Percentiles rank a stretch among this genome's conserved stretches.
Conservation (phyloP, 495 filamentous ascomycete genomes). For the Penicillium diatomitis region DNA sequence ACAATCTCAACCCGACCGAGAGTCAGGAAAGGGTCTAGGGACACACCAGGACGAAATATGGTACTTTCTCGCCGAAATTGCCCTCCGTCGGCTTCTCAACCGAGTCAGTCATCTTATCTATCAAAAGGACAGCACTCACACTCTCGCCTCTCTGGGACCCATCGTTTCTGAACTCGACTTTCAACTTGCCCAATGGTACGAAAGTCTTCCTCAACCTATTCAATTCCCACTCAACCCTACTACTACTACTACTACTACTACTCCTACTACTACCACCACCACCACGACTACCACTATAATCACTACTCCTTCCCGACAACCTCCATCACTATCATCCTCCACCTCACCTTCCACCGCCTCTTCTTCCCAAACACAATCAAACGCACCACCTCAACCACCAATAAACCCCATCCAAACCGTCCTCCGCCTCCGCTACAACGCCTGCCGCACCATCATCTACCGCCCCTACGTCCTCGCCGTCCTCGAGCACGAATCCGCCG, state of each 20-base stretch:
- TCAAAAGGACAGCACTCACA: conserved; percentile 59
- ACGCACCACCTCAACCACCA: conserved; percentile 27
- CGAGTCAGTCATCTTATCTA: conserved; percentile 76
- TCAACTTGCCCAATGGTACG: conserved; percentile 79
- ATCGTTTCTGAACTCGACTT: conserved; percentile 73
- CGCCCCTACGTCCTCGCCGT: conserved; percentile 74
- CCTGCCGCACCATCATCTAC: conserved; percentile 78
- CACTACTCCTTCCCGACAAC: too few relatives aligned
- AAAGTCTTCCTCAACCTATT: conserved; percentile 60
- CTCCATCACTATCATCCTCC: too few relatives aligned
- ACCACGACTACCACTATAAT: too few relatives aligned
- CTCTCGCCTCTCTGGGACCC: conserved; percentile 61
- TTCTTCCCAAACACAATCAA: too few relatives aligned
- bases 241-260: too few relatives aligned
- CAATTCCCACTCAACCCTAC: conserved; percentile 63
- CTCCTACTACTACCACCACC: conserved; percentile 5
- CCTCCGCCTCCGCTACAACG: conserved; percentile 67
- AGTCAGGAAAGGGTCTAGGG: too few relatives aligned
- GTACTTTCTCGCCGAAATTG: conserved; percentile 80
- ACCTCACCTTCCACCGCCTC: too few relatives aligned
- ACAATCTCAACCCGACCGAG: not conserved
- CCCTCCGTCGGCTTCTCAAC: conserved; percentile 65
- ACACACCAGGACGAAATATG: conserved; percentile 68
- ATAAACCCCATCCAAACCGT: conserved; percentile 72
- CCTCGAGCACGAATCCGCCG: conserved; percentile 64